These are phyloP conservation scores for Phoma herbarum DNA, from an alignment of 2,329 filamentous ascomycete genomes.

Conservation along the genomic window DNA sequence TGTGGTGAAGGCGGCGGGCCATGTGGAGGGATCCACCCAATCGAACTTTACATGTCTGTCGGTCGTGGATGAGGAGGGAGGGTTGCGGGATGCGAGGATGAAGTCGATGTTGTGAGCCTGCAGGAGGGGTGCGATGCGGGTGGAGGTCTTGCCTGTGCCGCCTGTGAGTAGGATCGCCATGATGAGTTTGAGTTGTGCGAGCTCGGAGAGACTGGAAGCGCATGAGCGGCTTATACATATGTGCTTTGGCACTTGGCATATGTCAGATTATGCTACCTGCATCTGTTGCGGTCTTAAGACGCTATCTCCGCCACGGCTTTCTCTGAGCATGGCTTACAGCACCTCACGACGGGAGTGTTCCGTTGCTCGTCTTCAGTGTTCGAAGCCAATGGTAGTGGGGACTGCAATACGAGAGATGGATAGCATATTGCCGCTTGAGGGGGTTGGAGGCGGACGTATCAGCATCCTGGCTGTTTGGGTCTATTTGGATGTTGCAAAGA, in stretches of 20 bases:
- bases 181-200: neutral
- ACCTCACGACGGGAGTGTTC: neutral
- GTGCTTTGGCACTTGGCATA: neutral
- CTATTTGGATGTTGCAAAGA: neutral
- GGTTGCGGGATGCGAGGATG: neutral
- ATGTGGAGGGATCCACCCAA: neutral
- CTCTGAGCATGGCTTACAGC: neutral
- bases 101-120: neutral
- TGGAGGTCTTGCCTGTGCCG: neutral
- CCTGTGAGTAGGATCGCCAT: neutral
- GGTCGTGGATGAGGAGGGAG: neutral
- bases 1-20: neutral
- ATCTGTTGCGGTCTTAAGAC: slow-evolving; percentile 34
- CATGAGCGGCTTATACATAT: neutral
- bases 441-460: no score
- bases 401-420: neutral
- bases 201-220: neutral
- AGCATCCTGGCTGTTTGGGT: no score
- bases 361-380: neutral
- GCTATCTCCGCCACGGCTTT: neutral
- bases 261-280: neutral
- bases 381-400: neutral
- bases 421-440: neutral
- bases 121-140: neutral
- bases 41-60: neutral